A percentile compares a stretch with the other conserved stretches of the same genome.
These are phyloP conservation scores for Nannochloropsis oceanica DNA, from an alignment of 108 stramenopile species.

Conservation along the genomic window DNA sequence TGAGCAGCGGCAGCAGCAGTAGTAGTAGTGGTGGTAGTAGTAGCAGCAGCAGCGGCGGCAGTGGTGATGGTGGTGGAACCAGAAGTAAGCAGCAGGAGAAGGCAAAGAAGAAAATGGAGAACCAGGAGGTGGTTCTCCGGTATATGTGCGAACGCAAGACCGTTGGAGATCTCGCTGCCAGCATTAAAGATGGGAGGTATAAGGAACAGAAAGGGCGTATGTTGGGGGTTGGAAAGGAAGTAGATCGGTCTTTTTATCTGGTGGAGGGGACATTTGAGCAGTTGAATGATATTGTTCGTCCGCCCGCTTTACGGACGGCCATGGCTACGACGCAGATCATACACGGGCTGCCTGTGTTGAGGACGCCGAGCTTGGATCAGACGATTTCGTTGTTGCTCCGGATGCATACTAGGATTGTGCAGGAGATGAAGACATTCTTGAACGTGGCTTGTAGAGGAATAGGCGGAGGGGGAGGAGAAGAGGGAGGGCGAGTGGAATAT, in stretches of 20 bases:
- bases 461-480: background rate
- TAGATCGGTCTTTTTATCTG: background rate
- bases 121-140: background rate
- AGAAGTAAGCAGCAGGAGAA: background rate
- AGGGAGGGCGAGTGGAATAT: background rate
- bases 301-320: background rate
- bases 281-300: background rate
- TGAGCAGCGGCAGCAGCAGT: background rate
- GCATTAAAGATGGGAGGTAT: background rate
- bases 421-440: background rate
- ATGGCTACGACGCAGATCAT: background rate
- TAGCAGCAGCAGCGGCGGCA: background rate
- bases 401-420: background rate
- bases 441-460: background rate
- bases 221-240: background rate
- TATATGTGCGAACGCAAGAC: background rate
- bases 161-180: background rate
- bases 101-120: background rate
- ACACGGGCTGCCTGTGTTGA: background rate
- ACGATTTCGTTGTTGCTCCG: background rate
- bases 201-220: background rate
- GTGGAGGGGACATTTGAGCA: background rate
- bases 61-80: background rate
- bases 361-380: background rate
- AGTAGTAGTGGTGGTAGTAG: background rate